Base-by-base conservation (phyloP, 306 rosid species). In the Adenanthera pavonina region DNA sequence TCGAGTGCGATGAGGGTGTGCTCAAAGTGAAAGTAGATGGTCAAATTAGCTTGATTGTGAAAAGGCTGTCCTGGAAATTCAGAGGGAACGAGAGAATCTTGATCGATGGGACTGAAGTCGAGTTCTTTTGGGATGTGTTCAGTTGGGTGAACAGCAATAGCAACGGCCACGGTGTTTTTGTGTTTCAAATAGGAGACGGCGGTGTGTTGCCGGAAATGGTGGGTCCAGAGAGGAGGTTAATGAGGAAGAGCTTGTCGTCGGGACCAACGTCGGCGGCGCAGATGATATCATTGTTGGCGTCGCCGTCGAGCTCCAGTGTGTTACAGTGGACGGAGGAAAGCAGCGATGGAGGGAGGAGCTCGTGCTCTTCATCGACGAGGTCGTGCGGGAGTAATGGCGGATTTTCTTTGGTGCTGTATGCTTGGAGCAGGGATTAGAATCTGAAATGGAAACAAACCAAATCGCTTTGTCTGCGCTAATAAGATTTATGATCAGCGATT, bases 241-340 rank as follows among this genome's bases (percentile, higher is more conserved):
- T 93, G 88, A 89, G 86, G 87, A 89, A 92, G 83, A 85, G 91
- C 82, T 40, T 87, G 80, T 83, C 56, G 36, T 43, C 76, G 9
- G 91, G 86, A 12, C 67, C 82, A 8, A 71, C 81, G 2, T 40
- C 81, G 43, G 72, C 79, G 46, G 60, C 87, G 0, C 60, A 90
- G 1, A 34, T 83, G 2, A 13, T 74, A 1, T 68, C 82, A 0
- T 3, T 67, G 56, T 82, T 87, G 10, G 81, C 88, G 38, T 59
- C 85, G 6, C 83, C 88, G 3, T 86, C 92, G 6, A 70, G 84
- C 76, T 90, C 91, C 1, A 83, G 92, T 52, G 95, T 93, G 75
- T 62, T 87, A 83, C 97, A 90, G 74, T 93, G 97, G 97, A 89
- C 97, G 4, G 97, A 93, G 86, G 97, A 93, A 84, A 87, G 93